phyloP scores from a whole-genome alignment of 225 moss, liverwort and hornwort species.

The Pleurozium schreberi region DNA sequence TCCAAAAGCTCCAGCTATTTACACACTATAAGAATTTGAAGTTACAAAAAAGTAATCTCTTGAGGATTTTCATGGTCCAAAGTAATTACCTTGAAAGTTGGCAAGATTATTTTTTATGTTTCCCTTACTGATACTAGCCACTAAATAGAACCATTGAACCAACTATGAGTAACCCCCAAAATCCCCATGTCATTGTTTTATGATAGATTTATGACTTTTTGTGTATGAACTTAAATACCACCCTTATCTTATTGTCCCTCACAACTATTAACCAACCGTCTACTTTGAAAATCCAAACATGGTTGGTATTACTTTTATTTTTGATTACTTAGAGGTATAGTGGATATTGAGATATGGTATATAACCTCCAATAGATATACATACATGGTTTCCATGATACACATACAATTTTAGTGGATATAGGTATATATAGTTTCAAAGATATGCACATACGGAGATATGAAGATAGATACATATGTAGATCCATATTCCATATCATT shows the following conservation, averaged over 20 bases:
- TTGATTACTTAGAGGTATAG: rapidly evolving
- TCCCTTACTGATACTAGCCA: rapidly evolving
- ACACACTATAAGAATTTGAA: background rate
- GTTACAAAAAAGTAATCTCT: background rate
- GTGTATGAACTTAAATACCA: background rate
- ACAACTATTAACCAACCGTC: background rate
- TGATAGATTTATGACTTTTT: rapidly evolving
- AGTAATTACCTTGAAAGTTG: background rate
- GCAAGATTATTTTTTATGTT: background rate
- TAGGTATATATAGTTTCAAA: background rate
- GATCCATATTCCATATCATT: rapidly evolving
- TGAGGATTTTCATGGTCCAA: background rate
- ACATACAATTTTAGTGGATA: background rate
- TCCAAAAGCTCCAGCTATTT: background rate
- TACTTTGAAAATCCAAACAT: rapidly evolving
- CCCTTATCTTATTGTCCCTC: background rate
- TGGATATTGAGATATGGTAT: too few relatives aligned
- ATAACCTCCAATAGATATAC: rapidly evolving
- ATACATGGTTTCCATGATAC: rapidly evolving
- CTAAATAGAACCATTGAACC: background rate
- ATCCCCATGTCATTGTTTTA: background rate
- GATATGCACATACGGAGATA: background rate
- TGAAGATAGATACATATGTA: rapidly evolving
- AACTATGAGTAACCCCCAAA: rapidly evolving
- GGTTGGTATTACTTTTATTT: background rate